Conservation (phyloP, 352 stramenopile species). For the Pythium rhizo-oryzae region DNA sequence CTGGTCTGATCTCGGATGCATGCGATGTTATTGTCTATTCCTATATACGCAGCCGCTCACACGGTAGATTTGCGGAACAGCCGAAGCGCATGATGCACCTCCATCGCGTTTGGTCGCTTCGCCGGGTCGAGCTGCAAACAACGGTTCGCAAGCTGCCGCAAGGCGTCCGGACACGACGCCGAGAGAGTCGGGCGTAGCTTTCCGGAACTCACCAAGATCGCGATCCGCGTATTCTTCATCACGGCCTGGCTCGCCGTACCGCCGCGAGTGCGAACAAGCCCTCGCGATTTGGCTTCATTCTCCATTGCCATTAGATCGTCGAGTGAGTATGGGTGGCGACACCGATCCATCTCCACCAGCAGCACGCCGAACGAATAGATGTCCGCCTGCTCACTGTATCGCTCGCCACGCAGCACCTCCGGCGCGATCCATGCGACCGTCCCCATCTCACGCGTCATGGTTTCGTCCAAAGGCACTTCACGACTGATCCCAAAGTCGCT, state of each 20-base stretch:
- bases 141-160: constrained; percentile 13
- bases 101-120: constrained; percentile 3
- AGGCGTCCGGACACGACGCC: constrained; percentile 7
- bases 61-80: too few species aligned
- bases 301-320: not conserved
- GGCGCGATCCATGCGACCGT: too few species aligned
- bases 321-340: constrained; percentile 18
- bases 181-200: constrained; percentile 22
- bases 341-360: constrained; percentile 34
- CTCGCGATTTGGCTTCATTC: not conserved
- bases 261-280: not conserved
- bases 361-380: too few species aligned
- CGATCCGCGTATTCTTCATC: constrained; percentile 25
- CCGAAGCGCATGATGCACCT: not conserved
- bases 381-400: too few species aligned
- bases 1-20: too few species aligned
- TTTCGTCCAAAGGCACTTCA: too few species aligned
- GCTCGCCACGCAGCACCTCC: too few species aligned
- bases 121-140: constrained; percentile 25
- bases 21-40: too few species aligned
- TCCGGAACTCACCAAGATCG: constrained; percentile 28
- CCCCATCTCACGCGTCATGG: too few species aligned
- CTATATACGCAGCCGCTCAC: too few species aligned
- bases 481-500: too few species aligned
- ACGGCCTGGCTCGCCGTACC: not conserved